Conservation (phyloP, 805 yeast genomes). For the Myxozyma udenii region DNA sequence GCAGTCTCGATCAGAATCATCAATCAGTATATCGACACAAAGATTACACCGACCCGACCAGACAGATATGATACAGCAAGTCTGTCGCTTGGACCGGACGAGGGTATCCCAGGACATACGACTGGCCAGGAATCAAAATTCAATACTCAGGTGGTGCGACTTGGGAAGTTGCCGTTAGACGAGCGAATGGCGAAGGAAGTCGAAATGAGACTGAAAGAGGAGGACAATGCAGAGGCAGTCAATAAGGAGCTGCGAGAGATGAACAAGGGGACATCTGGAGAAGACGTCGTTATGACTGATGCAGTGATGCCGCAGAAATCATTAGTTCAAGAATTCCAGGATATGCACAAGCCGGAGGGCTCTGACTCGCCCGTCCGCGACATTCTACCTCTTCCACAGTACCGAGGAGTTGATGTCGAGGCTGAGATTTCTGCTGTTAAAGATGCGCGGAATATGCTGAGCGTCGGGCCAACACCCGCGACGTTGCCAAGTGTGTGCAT, state of each 20-base stretch:
- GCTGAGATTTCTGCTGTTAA: slow-evolving; percentile 73
- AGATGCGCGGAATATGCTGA: slow-evolving; percentile 75
- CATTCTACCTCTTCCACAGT: slow-evolving; percentile 78
- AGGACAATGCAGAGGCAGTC: slow-evolving; percentile 48
- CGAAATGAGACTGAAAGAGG: slow-evolving; percentile 66
- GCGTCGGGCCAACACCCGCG: slow-evolving; percentile 64
- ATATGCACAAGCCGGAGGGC: slow-evolving; percentile 48
- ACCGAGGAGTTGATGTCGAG: slow-evolving; percentile 74
- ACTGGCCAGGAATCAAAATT: slow-evolving; percentile 52
- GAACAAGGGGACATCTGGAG: slow-evolving; percentile 35
- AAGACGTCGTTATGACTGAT: slow-evolving; percentile 33
- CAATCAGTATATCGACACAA: slow-evolving; percentile 68
- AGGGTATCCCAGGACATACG: slow-evolving; percentile 42
- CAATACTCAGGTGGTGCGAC: slow-evolving; percentile 68
- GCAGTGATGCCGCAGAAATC: slow-evolving; percentile 37
- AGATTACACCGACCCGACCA: slow-evolving; percentile 39
- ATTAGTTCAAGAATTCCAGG: slow-evolving; percentile 64
- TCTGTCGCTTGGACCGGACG: slow-evolving; percentile 51
- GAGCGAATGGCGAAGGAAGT: slow-evolving; percentile 81
- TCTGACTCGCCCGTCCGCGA: slow-evolving; percentile 66
- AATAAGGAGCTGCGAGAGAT: not conserved
- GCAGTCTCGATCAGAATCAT: slow-evolving; percentile 78
- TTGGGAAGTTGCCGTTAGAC: slow-evolving; percentile 79
- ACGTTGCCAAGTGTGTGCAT: slow-evolving; percentile 91
- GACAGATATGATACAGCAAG: slow-evolving; percentile 41